A percentile compares a stretch with the other conserved stretches of the same genome.
Evolutionary conservation across 2,329 filamentous ascomycete genomes (phyloP).

Genomic region (Bretziella fagacearum): DNA sequence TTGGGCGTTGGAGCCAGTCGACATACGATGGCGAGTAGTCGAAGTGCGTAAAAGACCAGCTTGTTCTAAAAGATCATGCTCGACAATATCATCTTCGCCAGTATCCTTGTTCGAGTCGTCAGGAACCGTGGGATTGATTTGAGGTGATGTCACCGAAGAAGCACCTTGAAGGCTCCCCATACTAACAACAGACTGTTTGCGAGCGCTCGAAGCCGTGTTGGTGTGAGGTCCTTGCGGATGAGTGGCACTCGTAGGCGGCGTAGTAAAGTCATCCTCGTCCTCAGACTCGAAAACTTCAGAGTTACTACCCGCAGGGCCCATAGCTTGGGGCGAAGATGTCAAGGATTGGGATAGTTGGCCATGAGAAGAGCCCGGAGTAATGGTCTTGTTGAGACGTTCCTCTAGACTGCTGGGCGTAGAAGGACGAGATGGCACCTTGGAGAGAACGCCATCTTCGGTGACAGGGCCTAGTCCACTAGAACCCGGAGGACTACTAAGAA

Average conservation of each 20-base stretch:
- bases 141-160: constrained; percentile 4
- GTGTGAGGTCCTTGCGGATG: not conserved
- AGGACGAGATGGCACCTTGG: constrained; percentile 6
- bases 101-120: constrained; percentile 22
- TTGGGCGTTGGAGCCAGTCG: constrained; percentile 7
- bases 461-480: constrained; percentile 4
- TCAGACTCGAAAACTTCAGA: constrained; percentile 2
- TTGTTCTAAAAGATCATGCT: constrained; percentile 50
- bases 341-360: constrained; percentile 2
- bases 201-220: constrained; percentile 1
- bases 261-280: constrained; percentile 17
- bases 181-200: constrained; percentile 12
- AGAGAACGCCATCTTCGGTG: constrained; percentile 3
- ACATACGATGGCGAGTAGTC: constrained; percentile 11
- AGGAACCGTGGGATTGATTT: constrained; percentile 20
- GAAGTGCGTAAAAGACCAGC: constrained; percentile 37
- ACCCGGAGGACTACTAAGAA: constrained; percentile 2
- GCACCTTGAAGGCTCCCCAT: constrained; percentile 21
- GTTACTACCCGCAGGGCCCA: not conserved
- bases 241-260: constrained; percentile 28
- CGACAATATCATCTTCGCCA: constrained; percentile 44
- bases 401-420: constrained; percentile 6
- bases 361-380: constrained; percentile 5
- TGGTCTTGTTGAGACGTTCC: constrained; percentile 1
- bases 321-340: constrained; percentile 1